Conservation (phyloP, 1,139 yeast species). For the Blastobotrys petasosporus region DNA sequence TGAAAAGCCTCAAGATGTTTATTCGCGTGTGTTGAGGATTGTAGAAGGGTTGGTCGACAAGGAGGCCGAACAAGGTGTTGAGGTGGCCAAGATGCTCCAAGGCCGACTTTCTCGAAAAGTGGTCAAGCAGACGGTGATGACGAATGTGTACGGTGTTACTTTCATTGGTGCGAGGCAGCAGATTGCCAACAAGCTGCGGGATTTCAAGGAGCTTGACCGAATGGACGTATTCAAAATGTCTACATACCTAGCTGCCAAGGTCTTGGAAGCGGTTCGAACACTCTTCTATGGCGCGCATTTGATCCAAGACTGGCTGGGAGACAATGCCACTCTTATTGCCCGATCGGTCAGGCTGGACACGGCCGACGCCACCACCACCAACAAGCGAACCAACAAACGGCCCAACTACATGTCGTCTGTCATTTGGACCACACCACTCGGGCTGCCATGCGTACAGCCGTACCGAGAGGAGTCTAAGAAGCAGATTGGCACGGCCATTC, state of each 20-base stretch:
- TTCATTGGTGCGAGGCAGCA: slow-evolving; percentile 90
- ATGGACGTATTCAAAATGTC: slow-evolving; percentile 40
- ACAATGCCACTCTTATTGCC: slow-evolving; percentile 74
- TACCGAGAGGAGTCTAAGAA: slow-evolving; percentile 64
- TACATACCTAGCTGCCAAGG: slow-evolving; percentile 67
- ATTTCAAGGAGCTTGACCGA: slow-evolving; percentile 38
- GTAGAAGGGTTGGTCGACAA: slow-evolving; percentile 51
- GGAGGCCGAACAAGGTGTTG: slow-evolving; percentile 55
- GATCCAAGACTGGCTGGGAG: slow-evolving; percentile 95
- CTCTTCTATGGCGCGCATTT: slow-evolving; percentile 88
- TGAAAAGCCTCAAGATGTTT: slow-evolving; percentile 87
- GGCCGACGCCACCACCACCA: slow-evolving; percentile 18
- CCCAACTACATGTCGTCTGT: slow-evolving; percentile 68
- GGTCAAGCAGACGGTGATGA: slow-evolving; percentile 97
- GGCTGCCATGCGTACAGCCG: slow-evolving; percentile 87
- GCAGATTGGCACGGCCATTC: slow-evolving; percentile 70
- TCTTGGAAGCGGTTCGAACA: slow-evolving; percentile 77
- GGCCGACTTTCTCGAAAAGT: slow-evolving; percentile 77
- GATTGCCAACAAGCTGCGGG: slow-evolving; percentile 45
- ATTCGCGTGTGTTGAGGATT: slow-evolving; percentile 70
- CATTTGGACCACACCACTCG: slow-evolving; percentile 96
- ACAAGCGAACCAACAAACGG: slow-evolving; percentile 13
- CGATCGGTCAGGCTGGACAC: slow-evolving; percentile 68
- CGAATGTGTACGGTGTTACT: slow-evolving; percentile 97
- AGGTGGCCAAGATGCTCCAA: slow-evolving; percentile 18